Evolutionary conservation across 768 basidiomycete species (phyloP).

Genomic region (Russula vinacea): DNA sequence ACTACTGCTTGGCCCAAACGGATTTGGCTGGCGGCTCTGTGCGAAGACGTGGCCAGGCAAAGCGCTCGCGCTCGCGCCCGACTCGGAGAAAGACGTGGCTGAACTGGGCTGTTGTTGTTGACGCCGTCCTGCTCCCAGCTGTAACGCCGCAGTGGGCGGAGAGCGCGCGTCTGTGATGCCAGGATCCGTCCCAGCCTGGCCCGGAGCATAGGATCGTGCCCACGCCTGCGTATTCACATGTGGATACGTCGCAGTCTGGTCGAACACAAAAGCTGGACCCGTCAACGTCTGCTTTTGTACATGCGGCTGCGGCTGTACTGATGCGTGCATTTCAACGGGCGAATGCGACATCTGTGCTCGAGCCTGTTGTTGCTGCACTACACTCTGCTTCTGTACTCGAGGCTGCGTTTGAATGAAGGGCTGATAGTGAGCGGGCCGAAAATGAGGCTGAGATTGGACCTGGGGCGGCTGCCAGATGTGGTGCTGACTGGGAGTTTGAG

Average conservation of each 20-base stretch:
- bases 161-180: no score
- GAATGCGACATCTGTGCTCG: constrained; percentile 31
- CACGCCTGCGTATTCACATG: constrained; percentile 82
- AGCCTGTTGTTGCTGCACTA: constrained; percentile 21
- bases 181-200: no score
- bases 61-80: no score
- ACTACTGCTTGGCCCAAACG: no score
- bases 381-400: constrained; percentile 31
- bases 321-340: constrained; percentile 35
- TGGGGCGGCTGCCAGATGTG: constrained; percentile 25
- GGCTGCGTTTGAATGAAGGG: constrained; percentile 37
- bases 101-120: no score
- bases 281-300: constrained; percentile 40
- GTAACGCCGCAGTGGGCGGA: no score
- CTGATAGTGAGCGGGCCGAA: constrained; percentile 5
- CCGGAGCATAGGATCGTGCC: no score
- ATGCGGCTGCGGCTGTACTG: constrained; percentile 28
- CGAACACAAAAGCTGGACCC: constrained; percentile 54
- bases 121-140: no score
- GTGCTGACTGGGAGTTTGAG: constrained; percentile 30
- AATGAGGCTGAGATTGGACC: constrained; percentile 17
- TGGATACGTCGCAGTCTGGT: constrained; percentile 63
- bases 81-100: no score
- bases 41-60: no score
- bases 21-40: no score